A percentile compares a stretch with the other conserved stretches of the same genome.
phyloP scores from a whole-genome alignment of 495 filamentous ascomycete species.

The Daldinia vernicosa region DNA sequence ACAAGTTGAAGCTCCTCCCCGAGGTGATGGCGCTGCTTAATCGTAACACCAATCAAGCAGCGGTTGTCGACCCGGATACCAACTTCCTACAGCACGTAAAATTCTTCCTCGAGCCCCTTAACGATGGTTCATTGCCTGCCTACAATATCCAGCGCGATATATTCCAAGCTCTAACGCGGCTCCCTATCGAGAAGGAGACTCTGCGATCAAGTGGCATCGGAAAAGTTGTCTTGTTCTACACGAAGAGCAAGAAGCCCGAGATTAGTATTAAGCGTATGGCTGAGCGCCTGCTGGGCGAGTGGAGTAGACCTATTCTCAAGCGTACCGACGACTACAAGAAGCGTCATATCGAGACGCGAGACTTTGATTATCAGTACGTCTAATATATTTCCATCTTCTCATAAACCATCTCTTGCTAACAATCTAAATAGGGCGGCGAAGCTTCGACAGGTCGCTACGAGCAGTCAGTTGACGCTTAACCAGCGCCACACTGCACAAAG shows the following conservation, averaged over 20 bases:
- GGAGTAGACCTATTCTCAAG: conserved; percentile 95
- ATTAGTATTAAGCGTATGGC: conserved; percentile 89
- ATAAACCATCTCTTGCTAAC: conserved; percentile 31
- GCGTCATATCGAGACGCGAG: conserved; percentile 66
- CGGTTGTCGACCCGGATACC: conserved; percentile 89
- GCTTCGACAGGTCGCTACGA: conserved; percentile 51
- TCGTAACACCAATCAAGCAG: conserved; percentile 81
- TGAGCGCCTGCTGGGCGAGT: conserved; percentile 88
- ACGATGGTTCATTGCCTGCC: conserved; percentile 89
- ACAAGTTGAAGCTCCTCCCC: conserved; percentile 94
- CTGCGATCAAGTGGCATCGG: conserved; percentile 92
- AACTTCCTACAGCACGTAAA: conserved; percentile 94
- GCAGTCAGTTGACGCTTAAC: conserved; percentile 56
- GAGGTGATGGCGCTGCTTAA: conserved; percentile 89
- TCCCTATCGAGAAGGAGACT: conserved; percentile 89
- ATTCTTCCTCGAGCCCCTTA: conserved; percentile 96
- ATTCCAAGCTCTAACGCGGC: conserved; percentile 77
- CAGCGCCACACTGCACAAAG: conserved; percentile 54
- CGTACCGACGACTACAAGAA: conserved; percentile 92
- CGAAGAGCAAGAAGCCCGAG: conserved; percentile 88
- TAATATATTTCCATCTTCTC: conserved; percentile 45
- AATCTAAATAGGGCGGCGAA: conserved; percentile 60
- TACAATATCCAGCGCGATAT: conserved; percentile 98
- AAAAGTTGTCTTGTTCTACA: conserved; percentile 96
- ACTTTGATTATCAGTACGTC: conserved; percentile 63